Base-by-base conservation (phyloP, 1,284 basidiomycete genomes). In the Phellopilus nigrolimitatus region DNA sequence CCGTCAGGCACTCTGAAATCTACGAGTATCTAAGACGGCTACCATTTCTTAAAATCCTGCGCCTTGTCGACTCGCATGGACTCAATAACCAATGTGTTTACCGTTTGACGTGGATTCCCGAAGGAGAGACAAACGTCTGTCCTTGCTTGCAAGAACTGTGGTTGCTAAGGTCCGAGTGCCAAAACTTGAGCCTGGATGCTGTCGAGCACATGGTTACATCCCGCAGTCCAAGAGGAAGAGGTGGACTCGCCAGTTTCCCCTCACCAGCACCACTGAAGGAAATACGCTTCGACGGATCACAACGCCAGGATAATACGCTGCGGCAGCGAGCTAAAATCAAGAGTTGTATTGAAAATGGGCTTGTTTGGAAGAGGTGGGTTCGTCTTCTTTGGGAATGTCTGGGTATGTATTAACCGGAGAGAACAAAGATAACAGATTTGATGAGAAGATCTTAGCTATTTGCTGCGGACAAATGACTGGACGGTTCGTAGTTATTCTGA, bases 271-370 rank as follows among this genome's bases (percentile, higher is more conserved):
- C 51, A 22, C 44, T 53, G 28, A 37, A 19, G 19, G 51, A 53
- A 25, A 36, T 53, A 19, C 30, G 51, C n/a, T 53, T 53, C 21
- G 51, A 53, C 30, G 51, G 51, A 19, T 36, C 46, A 17, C 34
- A 41, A 25, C 21, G 13, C n/a, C 51, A 53, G 22, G 46, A 53
- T 22, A 33, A 42, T n/a, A 21, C 34, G 21, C 30, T 53, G 22
- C 31, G 34, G 17, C 3, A 21, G 5, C 37, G 37, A 17, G 15
- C 19, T 4, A 41, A 28, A 19, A 36, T 53, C 19, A 24, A 21
- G 17, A 19, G 13, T 17, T 36, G 42, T 30, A 53, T 48, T 15
- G 22, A 38, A 19, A 48, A 42, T 40, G 51, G 51, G 5, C 31
- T 53, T 4, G 46, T 37, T 3, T 51, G 39, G 49, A 51, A 51